Percentiles rank a stretch among this genome's conserved stretches.
These are phyloP conservation scores for Dryas integrifolia DNA, from an alignment of 331 rosid genomes.

Conservation along the genomic window DNA sequence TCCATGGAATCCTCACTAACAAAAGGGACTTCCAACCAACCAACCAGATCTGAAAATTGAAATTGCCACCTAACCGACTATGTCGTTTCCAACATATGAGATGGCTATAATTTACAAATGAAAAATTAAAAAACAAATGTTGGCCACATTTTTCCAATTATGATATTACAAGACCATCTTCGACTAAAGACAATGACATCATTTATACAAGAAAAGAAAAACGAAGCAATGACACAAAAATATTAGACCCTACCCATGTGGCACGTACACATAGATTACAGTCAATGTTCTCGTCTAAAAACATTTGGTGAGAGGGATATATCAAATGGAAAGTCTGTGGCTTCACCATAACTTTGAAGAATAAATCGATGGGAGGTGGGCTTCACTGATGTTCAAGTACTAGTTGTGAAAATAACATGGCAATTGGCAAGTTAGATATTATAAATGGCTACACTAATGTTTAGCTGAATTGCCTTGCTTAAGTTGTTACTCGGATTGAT, in stretches of 20 bases:
- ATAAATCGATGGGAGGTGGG: not conserved
- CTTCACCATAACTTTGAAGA: constrained; percentile 1
- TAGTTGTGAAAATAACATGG: too few species aligned
- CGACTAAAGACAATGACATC: not conserved
- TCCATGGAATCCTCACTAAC: not conserved
- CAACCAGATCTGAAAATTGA: not conserved
- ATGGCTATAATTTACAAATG: too few species aligned
- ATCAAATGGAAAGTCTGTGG: constrained; percentile 6
- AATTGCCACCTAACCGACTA: not conserved
- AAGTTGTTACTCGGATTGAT: not conserved
- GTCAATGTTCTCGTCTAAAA: not conserved
- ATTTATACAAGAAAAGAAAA: not conserved
- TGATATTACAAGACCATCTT: not conserved
- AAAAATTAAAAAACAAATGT: too few species aligned
- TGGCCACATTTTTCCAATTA: too few species aligned
- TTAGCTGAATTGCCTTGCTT: too few species aligned
- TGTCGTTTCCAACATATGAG: not conserved
- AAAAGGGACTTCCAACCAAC: constrained; percentile 8
- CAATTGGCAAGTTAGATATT: not conserved
- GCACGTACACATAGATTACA: too few species aligned
- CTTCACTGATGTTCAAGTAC: too few species aligned
- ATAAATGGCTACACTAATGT: too few species aligned
- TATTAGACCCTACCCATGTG: constrained; percentile 16
- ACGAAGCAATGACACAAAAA: not conserved
- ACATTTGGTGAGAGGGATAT: constrained; percentile 2